Evolutionary conservation across 306 rosid genomes (phyloP), one percentile per base, ranked within the genome.

Genomic region (Vachellia pachyceras): DNA sequence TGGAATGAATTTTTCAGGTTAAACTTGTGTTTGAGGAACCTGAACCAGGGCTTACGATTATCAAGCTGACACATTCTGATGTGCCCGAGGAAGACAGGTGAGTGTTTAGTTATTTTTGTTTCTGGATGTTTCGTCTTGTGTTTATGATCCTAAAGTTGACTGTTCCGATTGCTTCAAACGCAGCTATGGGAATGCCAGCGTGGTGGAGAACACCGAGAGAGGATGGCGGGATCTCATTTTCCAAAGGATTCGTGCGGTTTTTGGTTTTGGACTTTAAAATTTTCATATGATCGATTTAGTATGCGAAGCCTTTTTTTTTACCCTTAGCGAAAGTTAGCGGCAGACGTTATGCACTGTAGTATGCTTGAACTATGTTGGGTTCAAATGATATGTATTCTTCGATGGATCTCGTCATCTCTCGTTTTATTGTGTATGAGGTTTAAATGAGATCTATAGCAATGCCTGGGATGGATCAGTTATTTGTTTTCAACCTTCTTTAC

Each of bases 141-240:
- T 25, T 25, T 60, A 3, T 10, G 37, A 25, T 18, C 18, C 37
- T 23, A 11, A 42, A 7, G 22, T n/a, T 66, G 37, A 47, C 41
- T 57, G 61, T 72, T 58, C 35, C 75, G 68, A 71, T 60, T 44
- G 77, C n/a, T 29, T 76, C 17, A 13, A 50, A 63, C 63, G 83
- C 90, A 95, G 99, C 82, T 95, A 93, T 79, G 99, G 99, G 54
- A 95, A 95, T 80, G 88, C 97, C 6, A 95, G 98, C 41, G 99
- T 95, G 84, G 96, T 87, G 85, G 99, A 95, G 94, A 95, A 95
- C 82, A 95, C 99, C 0, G 99, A 95, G 80, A 90, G 97, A 76
- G 99, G 99, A 55, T 95, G 99, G 99, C 86, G 98, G 88, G 99
- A 95, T 82, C 98, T 88, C 33, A 93, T 95, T 9, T 95, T 95